A percentile compares a stretch with the other conserved stretches of the same genome.
phyloP scores from a whole-genome alignment of 257 asterid genomes.

The Lantana camara region DNA sequence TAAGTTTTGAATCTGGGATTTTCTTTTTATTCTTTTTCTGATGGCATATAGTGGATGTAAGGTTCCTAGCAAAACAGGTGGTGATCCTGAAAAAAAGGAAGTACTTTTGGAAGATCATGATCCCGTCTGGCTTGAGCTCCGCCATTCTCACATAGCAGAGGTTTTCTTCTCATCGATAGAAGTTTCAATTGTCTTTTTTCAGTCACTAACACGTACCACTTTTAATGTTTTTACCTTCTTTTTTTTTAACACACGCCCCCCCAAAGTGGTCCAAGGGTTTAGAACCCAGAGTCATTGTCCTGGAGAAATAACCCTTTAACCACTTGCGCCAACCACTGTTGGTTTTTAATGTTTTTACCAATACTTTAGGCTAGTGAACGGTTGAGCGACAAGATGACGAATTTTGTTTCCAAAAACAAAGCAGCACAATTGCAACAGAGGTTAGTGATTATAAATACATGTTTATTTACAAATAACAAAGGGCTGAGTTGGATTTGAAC shows the following conservation, averaged over 20 bases:
- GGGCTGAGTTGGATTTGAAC: no score
- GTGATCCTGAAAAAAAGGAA: conserved; percentile 78
- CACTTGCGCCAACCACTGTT: no score
- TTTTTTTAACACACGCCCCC: no score
- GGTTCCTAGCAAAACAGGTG: conserved; percentile 89
- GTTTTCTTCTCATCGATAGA: conserved; percentile 39
- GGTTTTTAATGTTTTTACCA: conserved; percentile 29
- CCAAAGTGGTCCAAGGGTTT: no score
- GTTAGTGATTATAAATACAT: conserved; percentile 42
- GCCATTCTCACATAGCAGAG: conserved; percentile 94
- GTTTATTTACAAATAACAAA: neutral
- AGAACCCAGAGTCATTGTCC: no score
- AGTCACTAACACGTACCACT: no score
- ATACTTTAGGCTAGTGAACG: conserved; percentile 81
- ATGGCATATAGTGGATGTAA: conserved; percentile 38
- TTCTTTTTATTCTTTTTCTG: conserved; percentile 19
- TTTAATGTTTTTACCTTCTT: conserved; percentile 28
- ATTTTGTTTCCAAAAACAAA: conserved; percentile 87
- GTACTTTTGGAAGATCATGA: conserved; percentile 90
- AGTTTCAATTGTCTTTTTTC: neutral
- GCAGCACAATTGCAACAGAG: conserved; percentile 97
- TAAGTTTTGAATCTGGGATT: conserved; percentile 11
- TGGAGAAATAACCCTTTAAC: no score
- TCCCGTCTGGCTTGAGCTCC: conserved; percentile 94
- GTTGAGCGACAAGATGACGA: conserved; percentile 81